These are phyloP conservation scores for Xylaria venustula DNA, from an alignment of 495 filamentous ascomycete genomes.

Conservation along the genomic window DNA sequence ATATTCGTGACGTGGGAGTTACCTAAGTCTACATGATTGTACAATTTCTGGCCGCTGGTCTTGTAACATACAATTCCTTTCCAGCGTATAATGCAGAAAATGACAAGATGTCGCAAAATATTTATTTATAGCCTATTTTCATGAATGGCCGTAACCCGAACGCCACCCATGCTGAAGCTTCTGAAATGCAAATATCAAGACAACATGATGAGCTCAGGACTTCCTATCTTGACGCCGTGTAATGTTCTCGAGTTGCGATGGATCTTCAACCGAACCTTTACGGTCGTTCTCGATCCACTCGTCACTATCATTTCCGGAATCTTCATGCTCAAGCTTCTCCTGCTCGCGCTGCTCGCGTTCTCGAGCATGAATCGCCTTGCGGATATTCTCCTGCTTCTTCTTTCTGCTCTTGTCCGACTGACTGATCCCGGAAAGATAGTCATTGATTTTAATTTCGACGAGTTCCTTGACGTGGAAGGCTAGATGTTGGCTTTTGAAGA, in stretches of 20 bases:
- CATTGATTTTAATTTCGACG: conserved; percentile 75
- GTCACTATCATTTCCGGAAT: conserved; percentile 24
- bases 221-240: background rate
- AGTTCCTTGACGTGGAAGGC: conserved; percentile 77
- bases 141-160: background rate
- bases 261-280: conserved; percentile 26
- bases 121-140: background rate
- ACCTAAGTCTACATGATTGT: no score
- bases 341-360: conserved; percentile 19
- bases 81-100: background rate
- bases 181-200: background rate
- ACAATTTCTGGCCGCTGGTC: no score
- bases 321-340: conserved; percentile 8
- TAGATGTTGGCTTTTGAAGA: conserved; percentile 75
- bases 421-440: conserved; percentile 50
- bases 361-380: conserved; percentile 17
- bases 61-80: no score
- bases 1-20: no score
- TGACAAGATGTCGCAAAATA: background rate
- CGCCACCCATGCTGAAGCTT: conserved; percentile 9
- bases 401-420: conserved; percentile 17
- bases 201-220: background rate
- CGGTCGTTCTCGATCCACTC: conserved; percentile 22
- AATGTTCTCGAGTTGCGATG: conserved; percentile 7
- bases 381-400: conserved; percentile 15